Evolutionary conservation across 169 alveolate genomes (phyloP).

Genomic region (Cryptosporidium meleagridis): DNA sequence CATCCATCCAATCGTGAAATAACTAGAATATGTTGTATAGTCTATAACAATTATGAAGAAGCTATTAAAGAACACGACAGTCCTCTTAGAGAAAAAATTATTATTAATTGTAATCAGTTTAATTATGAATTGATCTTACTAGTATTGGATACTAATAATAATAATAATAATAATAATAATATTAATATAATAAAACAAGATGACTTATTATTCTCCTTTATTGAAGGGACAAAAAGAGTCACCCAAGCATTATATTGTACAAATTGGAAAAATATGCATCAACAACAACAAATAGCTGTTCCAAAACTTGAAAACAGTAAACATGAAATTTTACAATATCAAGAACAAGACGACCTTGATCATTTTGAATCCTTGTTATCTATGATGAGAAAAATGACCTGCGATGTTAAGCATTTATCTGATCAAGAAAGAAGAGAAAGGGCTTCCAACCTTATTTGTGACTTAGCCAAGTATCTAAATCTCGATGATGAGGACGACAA

Average conservation of each 20-base stretch:
- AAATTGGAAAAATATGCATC: slow-evolving; percentile 17
- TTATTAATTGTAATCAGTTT: neutral
- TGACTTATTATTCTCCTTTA: neutral
- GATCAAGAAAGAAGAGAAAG: slow-evolving; percentile 57
- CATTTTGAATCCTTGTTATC: slow-evolving; percentile 12
- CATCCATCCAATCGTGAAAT: slow-evolving; percentile 1
- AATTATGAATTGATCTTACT: slow-evolving; percentile 10
- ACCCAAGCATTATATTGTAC: slow-evolving; percentile 55
- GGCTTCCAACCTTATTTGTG: slow-evolving; percentile 34
- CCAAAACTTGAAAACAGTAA: neutral
- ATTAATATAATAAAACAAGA: neutral
- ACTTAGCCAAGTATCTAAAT: slow-evolving; percentile 28
- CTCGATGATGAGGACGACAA: neutral
- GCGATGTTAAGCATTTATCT: slow-evolving; percentile 11
- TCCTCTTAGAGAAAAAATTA: neutral
- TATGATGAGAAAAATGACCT: neutral
- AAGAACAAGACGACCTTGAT: neutral
- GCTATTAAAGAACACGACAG: neutral
- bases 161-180: too few relatives aligned
- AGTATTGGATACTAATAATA: neutral
- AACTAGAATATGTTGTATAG: slow-evolving; percentile 33
- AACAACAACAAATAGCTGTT: neutral
- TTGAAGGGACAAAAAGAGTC: slow-evolving; percentile 10
- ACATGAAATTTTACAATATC: neutral
- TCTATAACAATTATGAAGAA: neutral